Evolutionary conservation across 768 basidiomycete genomes (phyloP).

Genomic region (Pleurotus ostreatus): DNA sequence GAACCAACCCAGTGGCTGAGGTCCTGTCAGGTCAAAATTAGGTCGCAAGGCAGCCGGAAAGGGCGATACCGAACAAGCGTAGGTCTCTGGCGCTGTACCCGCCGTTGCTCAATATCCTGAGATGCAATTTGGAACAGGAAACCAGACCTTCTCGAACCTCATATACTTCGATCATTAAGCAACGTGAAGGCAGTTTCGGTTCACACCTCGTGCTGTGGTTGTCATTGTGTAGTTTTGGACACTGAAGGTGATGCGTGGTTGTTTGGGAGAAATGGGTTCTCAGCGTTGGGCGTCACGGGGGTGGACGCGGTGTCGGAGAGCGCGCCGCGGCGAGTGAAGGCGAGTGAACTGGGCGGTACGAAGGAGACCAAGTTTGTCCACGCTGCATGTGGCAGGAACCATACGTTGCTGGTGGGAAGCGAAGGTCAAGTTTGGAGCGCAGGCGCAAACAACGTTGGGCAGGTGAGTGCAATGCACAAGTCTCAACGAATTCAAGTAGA

Average conservation of each 20-base stretch:
- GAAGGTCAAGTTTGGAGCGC: constrained; percentile 82
- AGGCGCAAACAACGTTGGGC: constrained; percentile 77
- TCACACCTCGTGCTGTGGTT: constrained; percentile 72
- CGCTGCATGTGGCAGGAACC: constrained; percentile 81
- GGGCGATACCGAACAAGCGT: constrained; percentile 37
- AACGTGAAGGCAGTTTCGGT: constrained; percentile 73
- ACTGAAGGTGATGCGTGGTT: constrained; percentile 80
- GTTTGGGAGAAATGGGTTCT: constrained; percentile 79
- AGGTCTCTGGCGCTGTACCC: constrained; percentile 17
- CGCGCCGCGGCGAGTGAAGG: constrained; percentile 57
- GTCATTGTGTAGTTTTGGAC: constrained; percentile 75
- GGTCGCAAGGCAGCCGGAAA: constrained; percentile 67
- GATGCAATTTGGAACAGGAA: constrained; percentile 31
- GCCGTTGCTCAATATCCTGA: neutral
- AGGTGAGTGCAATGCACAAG: constrained; percentile 45
- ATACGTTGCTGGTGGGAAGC: constrained; percentile 79
- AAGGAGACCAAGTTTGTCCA: constrained; percentile 62
- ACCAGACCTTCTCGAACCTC: constrained; percentile 83
- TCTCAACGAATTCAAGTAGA: neutral
- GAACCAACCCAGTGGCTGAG: neutral
- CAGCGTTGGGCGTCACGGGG: constrained; percentile 58
- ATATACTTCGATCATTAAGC: constrained; percentile 84
- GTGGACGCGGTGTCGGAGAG: constrained; percentile 69
- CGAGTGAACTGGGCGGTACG: constrained; percentile 58
- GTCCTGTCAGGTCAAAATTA: constrained; percentile 57